Percentiles rank a stretch among this genome's conserved stretches.
Conservation (phyloP, 2,329 filamentous ascomycete species). For the Cytospora mali region DNA sequence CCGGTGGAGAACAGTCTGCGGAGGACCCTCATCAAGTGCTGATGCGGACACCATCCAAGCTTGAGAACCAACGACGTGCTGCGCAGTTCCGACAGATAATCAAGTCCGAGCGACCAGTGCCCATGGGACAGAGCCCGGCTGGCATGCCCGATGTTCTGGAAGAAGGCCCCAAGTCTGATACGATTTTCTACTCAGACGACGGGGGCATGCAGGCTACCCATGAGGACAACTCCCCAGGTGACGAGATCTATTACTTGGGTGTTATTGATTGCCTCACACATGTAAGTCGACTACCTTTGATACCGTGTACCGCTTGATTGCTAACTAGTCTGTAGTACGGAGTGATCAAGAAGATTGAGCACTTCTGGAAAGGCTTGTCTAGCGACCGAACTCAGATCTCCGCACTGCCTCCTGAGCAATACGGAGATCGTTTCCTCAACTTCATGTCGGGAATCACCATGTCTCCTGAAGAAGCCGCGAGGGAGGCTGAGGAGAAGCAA, state of each 20-base stretch:
- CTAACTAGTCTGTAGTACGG: conserved; percentile 67
- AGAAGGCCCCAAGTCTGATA: conserved; percentile 68
- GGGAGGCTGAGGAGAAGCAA: conserved; percentile 63
- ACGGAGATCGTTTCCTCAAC: conserved; percentile 90
- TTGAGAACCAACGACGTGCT: conserved; percentile 89
- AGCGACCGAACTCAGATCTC: conserved; percentile 86
- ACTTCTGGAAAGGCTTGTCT: conserved; percentile 94
- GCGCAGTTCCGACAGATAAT: conserved; percentile 90
- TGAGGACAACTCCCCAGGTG: conserved; percentile 79
- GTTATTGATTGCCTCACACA: conserved; percentile 98
- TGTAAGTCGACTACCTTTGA: conserved; percentile 59
- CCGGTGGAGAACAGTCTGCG: conserved; percentile 65
- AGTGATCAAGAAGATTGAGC: conserved; percentile 89
- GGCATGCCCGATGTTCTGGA: conserved; percentile 91
- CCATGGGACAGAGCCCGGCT: conserved; percentile 78
- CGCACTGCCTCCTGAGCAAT: conserved; percentile 84
- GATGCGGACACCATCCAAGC: conserved; percentile 86
- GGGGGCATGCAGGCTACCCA: conserved; percentile 92
- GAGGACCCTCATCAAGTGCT: conserved; percentile 67
- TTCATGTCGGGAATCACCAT: conserved; percentile 92
- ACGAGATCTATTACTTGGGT: conserved; percentile 96
- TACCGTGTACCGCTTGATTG: background rate
- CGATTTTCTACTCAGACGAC: conserved; percentile 91
- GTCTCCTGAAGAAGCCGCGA: conserved; percentile 79
- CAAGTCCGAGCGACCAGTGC: conserved; percentile 89